These are phyloP conservation scores for Talaromyces nanjingensis DNA, from an alignment of 495 filamentous ascomycete genomes.

Conservation along the genomic window DNA sequence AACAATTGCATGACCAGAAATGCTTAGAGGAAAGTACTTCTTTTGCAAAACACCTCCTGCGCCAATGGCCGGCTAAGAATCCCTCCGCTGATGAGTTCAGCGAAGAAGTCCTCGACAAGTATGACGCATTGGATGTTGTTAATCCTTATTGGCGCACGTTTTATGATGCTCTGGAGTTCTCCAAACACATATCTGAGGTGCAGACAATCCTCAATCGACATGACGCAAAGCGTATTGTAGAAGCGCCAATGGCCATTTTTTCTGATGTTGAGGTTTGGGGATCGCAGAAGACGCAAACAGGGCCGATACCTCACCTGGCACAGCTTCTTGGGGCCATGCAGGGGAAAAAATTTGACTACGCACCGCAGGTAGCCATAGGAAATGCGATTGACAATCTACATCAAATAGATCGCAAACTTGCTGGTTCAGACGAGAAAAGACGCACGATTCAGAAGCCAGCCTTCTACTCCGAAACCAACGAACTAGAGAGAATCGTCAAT, in stretches of 20 bases:
- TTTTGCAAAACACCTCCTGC: conserved; percentile 23
- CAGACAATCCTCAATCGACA: conserved; percentile 15
- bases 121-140: conserved; percentile 27
- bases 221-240: background rate
- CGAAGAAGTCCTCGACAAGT: conserved; percentile 21
- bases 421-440: no score
- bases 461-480: no score
- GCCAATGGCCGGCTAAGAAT: conserved; percentile 20
- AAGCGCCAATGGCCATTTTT: no score
- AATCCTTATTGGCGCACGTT: conserved; percentile 41
- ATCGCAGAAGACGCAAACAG: background rate
- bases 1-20: conserved; percentile 11
- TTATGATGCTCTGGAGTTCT: conserved; percentile 36
- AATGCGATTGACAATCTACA: no score
- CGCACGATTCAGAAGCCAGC: no score
- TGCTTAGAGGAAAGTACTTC: conserved; percentile 16
- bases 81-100: conserved; percentile 17
- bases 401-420: no score
- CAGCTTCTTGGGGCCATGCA: background rate
- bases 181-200: conserved; percentile 26
- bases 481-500: no score
- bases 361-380: no score
- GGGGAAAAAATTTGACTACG: background rate
- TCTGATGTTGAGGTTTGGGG: no score
- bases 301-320: background rate